Percentiles rank a stretch among this genome's conserved stretches.
These are phyloP conservation scores for Aspergillus bridgeri DNA, from an alignment of 495 filamentous ascomycete genomes.

Conservation along the genomic window DNA sequence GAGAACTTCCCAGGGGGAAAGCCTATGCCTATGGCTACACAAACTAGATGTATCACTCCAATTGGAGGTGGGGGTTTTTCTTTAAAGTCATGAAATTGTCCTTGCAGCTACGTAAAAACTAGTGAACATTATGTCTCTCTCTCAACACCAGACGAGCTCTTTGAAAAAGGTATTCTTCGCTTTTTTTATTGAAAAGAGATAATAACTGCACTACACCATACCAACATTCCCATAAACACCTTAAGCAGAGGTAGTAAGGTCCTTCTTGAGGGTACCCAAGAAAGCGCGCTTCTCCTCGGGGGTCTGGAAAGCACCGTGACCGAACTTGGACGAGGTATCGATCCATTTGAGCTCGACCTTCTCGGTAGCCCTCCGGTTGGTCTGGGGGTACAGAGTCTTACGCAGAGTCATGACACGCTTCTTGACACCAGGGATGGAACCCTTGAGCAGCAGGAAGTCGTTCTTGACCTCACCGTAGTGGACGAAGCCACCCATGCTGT, in stretches of 20 bases:
- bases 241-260: conserved; percentile 72
- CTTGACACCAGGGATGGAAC: conserved; percentile 95
- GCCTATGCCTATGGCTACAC: too few relatives aligned
- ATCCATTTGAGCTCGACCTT: conserved; percentile 99
- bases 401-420: conserved; percentile 99
- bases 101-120: conserved; percentile 16
- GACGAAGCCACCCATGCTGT: conserved; percentile 96
- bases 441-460: conserved; percentile 98
- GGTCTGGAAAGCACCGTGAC: conserved; percentile 99
- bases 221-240: conserved; percentile 46
- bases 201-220: conserved; percentile 40
- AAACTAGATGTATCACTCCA: too few relatives aligned
- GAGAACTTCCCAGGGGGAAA: too few relatives aligned
- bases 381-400: conserved; percentile 99
- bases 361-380: conserved; percentile 89
- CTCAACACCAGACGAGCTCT: conserved; percentile 11
- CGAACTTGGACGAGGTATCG: conserved; percentile 99
- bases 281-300: conserved; percentile 96
- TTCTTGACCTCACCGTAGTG: conserved; percentile 99
- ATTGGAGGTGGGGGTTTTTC: too few relatives aligned
- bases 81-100: conserved; percentile 7
- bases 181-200: conserved; percentile 47
- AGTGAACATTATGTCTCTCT: not conserved
- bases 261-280: conserved; percentile 99
- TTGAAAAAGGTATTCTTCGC: conserved; percentile 30